A percentile compares a stretch with the other conserved stretches of the same genome.
These are phyloP conservation scores for Daldinia loculata DNA, from an alignment of 495 filamentous ascomycete species.

Conservation along the genomic window DNA sequence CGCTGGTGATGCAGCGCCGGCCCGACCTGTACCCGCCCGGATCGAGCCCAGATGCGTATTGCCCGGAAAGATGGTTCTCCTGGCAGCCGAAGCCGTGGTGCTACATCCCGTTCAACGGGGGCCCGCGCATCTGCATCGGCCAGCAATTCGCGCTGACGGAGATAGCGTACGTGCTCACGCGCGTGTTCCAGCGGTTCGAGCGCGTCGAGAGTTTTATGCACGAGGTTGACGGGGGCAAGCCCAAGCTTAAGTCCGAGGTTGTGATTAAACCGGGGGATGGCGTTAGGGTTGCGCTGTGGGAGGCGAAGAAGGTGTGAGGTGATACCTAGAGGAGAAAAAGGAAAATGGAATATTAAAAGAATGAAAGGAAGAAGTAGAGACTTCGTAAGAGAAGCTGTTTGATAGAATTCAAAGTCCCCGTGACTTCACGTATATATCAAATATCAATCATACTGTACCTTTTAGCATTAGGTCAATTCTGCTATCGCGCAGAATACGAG, in stretches of 20 bases:
- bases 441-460: no score
- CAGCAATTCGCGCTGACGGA: slow-evolving; percentile 86
- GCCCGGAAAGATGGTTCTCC: slow-evolving; percentile 76
- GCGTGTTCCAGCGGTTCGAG: slow-evolving; percentile 76
- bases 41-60: slow-evolving; percentile 66
- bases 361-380: not conserved
- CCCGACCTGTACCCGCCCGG: slow-evolving; percentile 66
- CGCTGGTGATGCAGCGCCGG: slow-evolving; percentile 81
- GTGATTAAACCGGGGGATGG: slow-evolving; percentile 70
- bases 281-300: slow-evolving; percentile 68
- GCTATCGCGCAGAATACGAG: no score
- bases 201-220: slow-evolving; percentile 62
- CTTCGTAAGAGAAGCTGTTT: no score
- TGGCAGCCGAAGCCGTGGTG: slow-evolving; percentile 75
- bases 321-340: not conserved
- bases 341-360: not conserved
- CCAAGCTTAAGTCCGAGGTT: slow-evolving; percentile 70
- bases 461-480: no score
- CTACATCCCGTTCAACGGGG: slow-evolving; percentile 80
- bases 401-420: no score
- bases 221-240: slow-evolving; percentile 56
- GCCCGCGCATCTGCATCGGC: slow-evolving; percentile 88
- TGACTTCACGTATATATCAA: no score
- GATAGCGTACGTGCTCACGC: slow-evolving; percentile 76
- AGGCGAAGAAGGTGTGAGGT: slow-evolving; percentile 44